Evolutionary conservation across 192 early-diverging fungal species (phyloP), one percentile per base, ranked within the genome.

Genomic region (Martensiomyces pterosporus): DNA sequence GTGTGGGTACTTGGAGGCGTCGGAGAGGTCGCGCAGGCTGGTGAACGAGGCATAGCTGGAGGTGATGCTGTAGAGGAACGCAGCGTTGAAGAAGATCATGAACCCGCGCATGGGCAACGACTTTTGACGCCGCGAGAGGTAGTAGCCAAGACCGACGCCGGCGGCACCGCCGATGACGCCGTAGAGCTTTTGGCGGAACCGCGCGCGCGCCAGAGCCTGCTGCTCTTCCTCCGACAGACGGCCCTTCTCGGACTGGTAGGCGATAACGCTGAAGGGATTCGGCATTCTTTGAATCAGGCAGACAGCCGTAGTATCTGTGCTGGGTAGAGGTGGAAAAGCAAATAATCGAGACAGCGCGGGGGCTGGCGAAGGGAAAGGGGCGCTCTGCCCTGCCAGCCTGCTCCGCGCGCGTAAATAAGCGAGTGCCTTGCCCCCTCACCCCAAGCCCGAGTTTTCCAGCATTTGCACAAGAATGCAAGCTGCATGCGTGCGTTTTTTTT

Each of bases 1-100:
- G 29, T 60, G 43, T 14, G 68, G 68, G 43, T 72, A 72, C 34
- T 58, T 58, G 43, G 29, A 15, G 34, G 37, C 19, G 40, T 72
- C 39, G 16, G 51, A 53, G 8, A 72, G 45, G 23, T 64, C 57
- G 0, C 47, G 33, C 10, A 72, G 22, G 33, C 43, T 26, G 37
- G 15, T 35, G 1, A 55, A 9, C 1, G 56, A 35, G 1, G 55
- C 41, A n/a, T 39, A 47, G 4, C 41, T 36, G 2, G 16, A 13
- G 26, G 16, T 14, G 15, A 57, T 21, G 36, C 42, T 37, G 22
- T 44, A 53, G 1, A 43, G n/a, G 22, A 63, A 58, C 0, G 52
- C 15, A 18, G 55, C 35, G 25, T 39, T 51, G 14, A 63, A 50
- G 16, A 63, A 15, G 1, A 63, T 36, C 55, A 53, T 52, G 3